Base-by-base conservation (phyloP, 225 moss, liverwort and hornwort genomes). In the Physcomitrium patens region DNA sequence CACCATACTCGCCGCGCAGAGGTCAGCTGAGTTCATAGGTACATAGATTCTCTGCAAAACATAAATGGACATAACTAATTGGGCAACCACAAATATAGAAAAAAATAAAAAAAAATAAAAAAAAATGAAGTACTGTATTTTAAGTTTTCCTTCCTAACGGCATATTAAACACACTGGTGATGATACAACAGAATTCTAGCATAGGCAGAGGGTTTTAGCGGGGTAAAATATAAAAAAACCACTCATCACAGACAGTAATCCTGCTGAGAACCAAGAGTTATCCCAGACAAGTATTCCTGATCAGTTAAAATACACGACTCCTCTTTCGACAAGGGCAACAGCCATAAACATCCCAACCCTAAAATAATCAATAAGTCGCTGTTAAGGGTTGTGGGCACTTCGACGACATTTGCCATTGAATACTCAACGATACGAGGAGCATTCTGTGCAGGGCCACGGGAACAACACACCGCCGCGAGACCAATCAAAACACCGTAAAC, bases 61-160 rank as follows among this genome's bases (percentile, higher is more conserved):
- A 52, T 43, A 5, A 23, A 0, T 37, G 7, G 31, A 37, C 5
- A 37, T 37, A 37, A 37, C 5, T 4, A 37, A 37, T 2, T 37
- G 7, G 7, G 31, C 31, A 37, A 37, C 31, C 31, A 37, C 0
- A 37, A 4, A 37, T 75, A 42, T 16, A 53, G 12, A n/a, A 74
- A 2, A 37, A 1, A n/a, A n/a, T n/a, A n/a, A n/a, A n/a, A n/a
- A n/a, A n/a, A n/a, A n/a, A n/a, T n/a, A n/a, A 1, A 37, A 37
- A n/a, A 47, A 74, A 5, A 18, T 5, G n/a, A 47, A 64, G 3
- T 28, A 9, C 49, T 66, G 44, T 59, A 8, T 13, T 54, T 7
- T 37, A 47, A 37, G 49, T 57, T 63, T 11, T 28, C 67, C 42
- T 51, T 13, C 10, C 56, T n/a, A 63, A 49, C 63, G 63, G 56